phyloP scores from a whole-genome alignment of 2,329 filamentous ascomycete genomes.

The Aspergillus hiratsukae region DNA sequence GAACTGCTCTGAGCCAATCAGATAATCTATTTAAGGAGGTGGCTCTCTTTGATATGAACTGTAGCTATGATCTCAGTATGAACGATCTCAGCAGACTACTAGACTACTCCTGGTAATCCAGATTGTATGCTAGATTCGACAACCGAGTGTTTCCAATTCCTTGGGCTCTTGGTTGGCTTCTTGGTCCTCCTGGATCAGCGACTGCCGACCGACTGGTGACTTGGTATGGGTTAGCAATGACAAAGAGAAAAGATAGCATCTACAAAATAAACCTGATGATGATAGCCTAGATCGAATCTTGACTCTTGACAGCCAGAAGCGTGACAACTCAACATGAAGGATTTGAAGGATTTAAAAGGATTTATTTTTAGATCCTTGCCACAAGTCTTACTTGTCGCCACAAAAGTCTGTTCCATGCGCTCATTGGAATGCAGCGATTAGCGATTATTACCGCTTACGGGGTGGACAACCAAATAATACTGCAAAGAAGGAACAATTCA shows the following conservation, averaged over 20 bases:
- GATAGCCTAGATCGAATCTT: background rate
- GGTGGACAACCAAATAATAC: too few relatives aligned
- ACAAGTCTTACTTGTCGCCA: background rate
- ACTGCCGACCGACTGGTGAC: background rate
- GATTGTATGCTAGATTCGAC: too few relatives aligned
- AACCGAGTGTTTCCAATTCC: background rate
- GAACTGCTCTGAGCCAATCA: slow-evolving; percentile 7
- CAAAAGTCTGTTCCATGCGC: background rate
- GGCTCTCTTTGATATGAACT: background rate
- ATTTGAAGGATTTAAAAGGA: background rate
- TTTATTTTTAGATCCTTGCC: background rate
- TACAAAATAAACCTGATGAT: background rate
- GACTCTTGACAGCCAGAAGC: background rate
- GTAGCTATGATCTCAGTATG: background rate
- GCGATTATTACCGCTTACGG: too few relatives aligned
- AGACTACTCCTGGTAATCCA: background rate
- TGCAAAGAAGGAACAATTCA: background rate
- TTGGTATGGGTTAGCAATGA: background rate
- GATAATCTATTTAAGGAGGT: background rate
- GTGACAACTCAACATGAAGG: background rate
- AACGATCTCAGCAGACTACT: background rate
- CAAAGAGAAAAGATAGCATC: background rate
- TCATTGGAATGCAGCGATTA: background rate
- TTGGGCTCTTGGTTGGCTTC: background rate
- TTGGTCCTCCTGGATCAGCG: background rate